Percentiles rank a stretch among this genome's conserved stretches.
Conservation (phyloP, 2,329 filamentous ascomycete species). For the Endoconidiophora polonica region DNA sequence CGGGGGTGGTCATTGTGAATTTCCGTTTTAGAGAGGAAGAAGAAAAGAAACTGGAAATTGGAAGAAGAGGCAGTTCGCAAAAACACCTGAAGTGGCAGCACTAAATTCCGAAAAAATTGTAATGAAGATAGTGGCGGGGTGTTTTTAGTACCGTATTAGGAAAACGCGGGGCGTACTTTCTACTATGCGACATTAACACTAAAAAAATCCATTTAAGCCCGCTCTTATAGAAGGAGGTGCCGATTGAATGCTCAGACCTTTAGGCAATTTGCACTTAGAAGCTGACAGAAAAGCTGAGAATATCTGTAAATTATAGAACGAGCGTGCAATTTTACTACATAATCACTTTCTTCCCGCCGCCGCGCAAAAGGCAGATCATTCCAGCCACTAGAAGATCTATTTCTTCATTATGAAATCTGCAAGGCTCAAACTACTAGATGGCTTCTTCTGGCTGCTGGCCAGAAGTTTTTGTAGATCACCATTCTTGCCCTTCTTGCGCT, state of each 20-base stretch:
- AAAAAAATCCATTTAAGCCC: constrained; percentile 6
- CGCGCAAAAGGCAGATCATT: too few species aligned
- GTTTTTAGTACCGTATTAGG: not conserved
- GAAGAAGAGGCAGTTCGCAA: not conserved
- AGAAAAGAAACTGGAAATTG: constrained; percentile 1
- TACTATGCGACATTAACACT: not conserved
- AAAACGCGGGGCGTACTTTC: constrained; percentile 9
- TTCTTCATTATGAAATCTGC: constrained; percentile 35
- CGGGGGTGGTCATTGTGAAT: constrained; percentile 21
- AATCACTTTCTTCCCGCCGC: too few species aligned
- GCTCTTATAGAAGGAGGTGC: constrained; percentile 1
- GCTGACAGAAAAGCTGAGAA: not conserved
- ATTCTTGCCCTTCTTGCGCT: constrained; percentile 47
- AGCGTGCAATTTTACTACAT: too few species aligned
- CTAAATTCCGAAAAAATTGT: constrained; percentile 16
- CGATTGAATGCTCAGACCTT: not conserved
- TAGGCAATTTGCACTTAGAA: not conserved
- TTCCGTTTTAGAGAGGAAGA: constrained; percentile 22
- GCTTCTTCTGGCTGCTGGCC: constrained; percentile 29
- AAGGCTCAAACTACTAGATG: constrained; percentile 28
- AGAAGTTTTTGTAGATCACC: constrained; percentile 49
- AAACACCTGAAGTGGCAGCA: not conserved
- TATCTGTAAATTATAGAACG: not conserved
- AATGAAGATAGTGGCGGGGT: constrained; percentile 13
- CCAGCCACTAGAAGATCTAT: not conserved